A percentile compares a stretch with the other conserved stretches of the same genome.
phyloP scores from a whole-genome alignment of 192 early-diverging fungal species.

The Gamsiella multidivaricata region DNA sequence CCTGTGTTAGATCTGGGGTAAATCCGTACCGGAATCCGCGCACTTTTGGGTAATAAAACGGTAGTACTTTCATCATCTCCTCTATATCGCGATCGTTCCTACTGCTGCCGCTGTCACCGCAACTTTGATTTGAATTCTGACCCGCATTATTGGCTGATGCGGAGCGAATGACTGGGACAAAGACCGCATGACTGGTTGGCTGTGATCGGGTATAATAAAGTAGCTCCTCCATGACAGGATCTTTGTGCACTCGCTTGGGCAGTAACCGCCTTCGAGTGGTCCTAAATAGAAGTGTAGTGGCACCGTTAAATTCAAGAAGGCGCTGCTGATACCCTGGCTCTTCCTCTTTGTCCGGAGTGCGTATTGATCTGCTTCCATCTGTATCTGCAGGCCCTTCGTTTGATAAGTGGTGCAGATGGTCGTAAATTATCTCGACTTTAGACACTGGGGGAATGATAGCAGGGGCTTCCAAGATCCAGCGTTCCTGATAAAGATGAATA shows the following conservation, averaged over 20 bases:
- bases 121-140: not conserved
- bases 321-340: too few relatives aligned
- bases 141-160: not conserved
- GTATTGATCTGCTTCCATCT: too few relatives aligned
- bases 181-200: constrained; percentile 1
- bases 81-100: too few relatives aligned
- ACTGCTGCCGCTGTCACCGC: not conserved
- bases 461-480: constrained; percentile 71
- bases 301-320: constrained; percentile 6
- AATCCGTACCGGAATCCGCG: constrained; percentile 50
- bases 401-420: too few relatives aligned
- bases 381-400: too few relatives aligned
- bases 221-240: constrained; percentile 55
- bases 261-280: constrained; percentile 53
- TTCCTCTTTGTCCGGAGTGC: too few relatives aligned
- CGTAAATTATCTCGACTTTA: constrained; percentile 58
- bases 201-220: constrained; percentile 47
- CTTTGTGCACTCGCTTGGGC: constrained; percentile 61
- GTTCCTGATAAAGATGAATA: constrained; percentile 33
- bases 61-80: constrained; percentile 14
- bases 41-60: constrained; percentile 65
- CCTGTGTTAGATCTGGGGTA: constrained; percentile 21
- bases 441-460: constrained; percentile 71
- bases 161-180: constrained; percentile 11
- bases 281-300: constrained; percentile 26